Base-by-base conservation (phyloP, 2,329 filamentous ascomycete genomes). In the Penicillium sp. region DNA sequence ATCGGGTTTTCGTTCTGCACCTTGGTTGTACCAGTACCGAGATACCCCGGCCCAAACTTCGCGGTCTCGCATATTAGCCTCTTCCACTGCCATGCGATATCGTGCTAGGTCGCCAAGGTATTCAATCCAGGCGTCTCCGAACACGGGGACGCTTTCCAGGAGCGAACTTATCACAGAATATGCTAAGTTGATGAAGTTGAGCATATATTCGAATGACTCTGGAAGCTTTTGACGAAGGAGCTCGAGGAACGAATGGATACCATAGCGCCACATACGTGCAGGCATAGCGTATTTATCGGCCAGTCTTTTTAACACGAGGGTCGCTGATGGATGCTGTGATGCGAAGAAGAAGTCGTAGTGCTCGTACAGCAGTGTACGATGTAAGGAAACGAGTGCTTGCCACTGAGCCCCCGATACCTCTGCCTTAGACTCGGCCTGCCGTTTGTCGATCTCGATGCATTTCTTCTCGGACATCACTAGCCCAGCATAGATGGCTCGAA, bases 11-110 rank as follows among this genome's bases (percentile, higher is more conserved):
- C 85, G 86, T 60, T 95, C 88, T 0, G 89, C 88, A 0, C 89
- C 89, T 60, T 88, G 88, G 2, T 82, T 85, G 60, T 95, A 96
- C 94, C 93, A 97, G 39, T 87, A 85, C 0, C 86, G 78, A 0
- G 88, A 88, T 0, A 96, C 89, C 0, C 81, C 81, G 0, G 88
- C 89, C 93, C 93, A 97, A 0, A 85, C 83, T 45, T 95, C 89
- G 0, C 88, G 78, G 50, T 93, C 88, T 2, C 81, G 74, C 18
- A 88, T 79, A 56, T 94, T 87, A 24, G 88, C 84, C 38, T 95
- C 88, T 68, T 96, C 92, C 42, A 96, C 91, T 0, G 91, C 90
- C 91, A 96, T 96, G 0, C 87, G 79, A 63, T 95, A 96, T 18
- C 92, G 79, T 0, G 87, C 88, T 0, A 97, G 73, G 65, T 97